Evolutionary conservation across 2,329 filamentous ascomycete genomes (phyloP), one percentile per base, ranked within the genome.

Genomic region (Trichoderma sp.): DNA sequence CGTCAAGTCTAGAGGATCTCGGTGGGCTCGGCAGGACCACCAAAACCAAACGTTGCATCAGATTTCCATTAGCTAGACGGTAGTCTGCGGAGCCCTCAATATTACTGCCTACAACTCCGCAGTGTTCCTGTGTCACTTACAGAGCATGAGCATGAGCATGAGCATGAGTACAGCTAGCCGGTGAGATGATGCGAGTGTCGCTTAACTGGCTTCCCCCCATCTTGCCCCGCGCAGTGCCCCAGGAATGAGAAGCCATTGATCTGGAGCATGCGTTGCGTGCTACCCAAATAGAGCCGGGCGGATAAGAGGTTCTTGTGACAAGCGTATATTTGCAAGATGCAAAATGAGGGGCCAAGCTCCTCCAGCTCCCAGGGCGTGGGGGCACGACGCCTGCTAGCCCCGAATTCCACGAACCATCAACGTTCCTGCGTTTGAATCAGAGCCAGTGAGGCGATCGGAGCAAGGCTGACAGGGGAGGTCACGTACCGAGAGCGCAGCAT

Each of bases 351-450:
- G 27, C 59, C 37, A 33, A 13, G 40, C 59, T 60, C 56, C 56
- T 47, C 37, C 49, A 31, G 14, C 31, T 13, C 21, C n/a, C 14
- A 47, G 40, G 37, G 55, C 63, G 63, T 66, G 63, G 63, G 63
- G 55, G 53, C 53, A 33, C 19, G 37, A 58, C 63, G n/a, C 29
- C 52, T 52, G 55, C 55, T 52, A 49, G 63, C 53, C 55, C 53
- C 55, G 31, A 59, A 49, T 27, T 66, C 63, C 33, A 24, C 65
- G 57, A 68, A 53, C 65, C 65, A 60, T 49, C 21, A 43, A 47
- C 63, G 63, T 66, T 66, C 63, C 63, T 66, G 53, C 63, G 63
- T 66, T 66, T 55, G 47, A 55, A 65, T 49, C 64, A 67, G 55
- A 58, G 43, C 24, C 37, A 55, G 47, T 27, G 49, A 59, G 56